Evolutionary conservation across 495 filamentous ascomycete species (phyloP), one percentile per base, ranked within the genome.

Genomic region (Penicillium cosmopolitanum): DNA sequence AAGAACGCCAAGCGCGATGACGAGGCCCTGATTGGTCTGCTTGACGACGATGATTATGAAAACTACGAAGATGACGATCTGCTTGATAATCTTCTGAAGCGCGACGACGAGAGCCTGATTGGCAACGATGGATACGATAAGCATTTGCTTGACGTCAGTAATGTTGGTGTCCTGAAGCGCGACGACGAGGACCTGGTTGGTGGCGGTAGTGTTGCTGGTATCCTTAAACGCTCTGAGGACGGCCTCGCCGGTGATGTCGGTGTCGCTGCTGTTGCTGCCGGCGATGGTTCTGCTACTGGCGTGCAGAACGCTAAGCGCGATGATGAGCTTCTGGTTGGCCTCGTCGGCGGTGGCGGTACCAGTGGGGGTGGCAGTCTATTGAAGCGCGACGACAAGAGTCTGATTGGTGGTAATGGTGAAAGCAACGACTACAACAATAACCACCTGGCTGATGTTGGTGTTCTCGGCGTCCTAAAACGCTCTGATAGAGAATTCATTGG

Each of bases 1-100:
- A 50, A 53, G 36, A 56, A 51, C 33, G 47, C 55, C 31, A 58
- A 58, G 55, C 55, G 55, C 16, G 12, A 40, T 3, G 23, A 23
- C 46, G 46, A 48, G 18, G 12, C 6, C 21, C n/a, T 15, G 5
- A 16, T 44, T 7, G 16, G 16, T n/a, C n/a, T n/a, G n/a, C n/a
- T n/a, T n/a, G n/a, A 18, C 7, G 11, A 3, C n/a, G 1, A 44
- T 18, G 42, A 15, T 21, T 44, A 44, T n/a, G n/a, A 44, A 12
- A 0, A 16, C 16, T 44, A 21, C 16, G n/a, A 18, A 0, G 36
- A 40, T 10, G 42, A 19, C 16, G 13, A 44, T 19, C 42, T 44
- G 15, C 5, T 18, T 16, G 16, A 1, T n/a, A 6, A n/a, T 18
- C 7, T 19, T 1, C n/a, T 44, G n/a, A 44, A 44, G 16, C 42